A percentile compares a stretch with the other conserved stretches of the same genome.
These are phyloP conservation scores for Rosa hybrid DNA, from an alignment of 331 rosid genomes.

Conservation along the genomic window DNA sequence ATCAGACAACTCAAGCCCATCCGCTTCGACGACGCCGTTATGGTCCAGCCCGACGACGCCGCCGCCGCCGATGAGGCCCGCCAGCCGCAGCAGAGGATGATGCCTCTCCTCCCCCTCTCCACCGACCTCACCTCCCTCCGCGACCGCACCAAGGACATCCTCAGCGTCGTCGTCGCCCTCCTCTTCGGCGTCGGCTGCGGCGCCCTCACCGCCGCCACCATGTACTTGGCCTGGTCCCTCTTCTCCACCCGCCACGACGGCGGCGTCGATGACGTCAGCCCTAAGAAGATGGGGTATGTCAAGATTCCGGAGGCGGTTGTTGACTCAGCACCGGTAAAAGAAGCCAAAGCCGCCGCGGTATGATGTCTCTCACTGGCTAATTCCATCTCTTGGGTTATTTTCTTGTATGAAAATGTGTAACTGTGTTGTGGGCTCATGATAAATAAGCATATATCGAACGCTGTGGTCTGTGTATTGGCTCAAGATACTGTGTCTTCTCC, in stretches of 20 bases:
- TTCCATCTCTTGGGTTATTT: neutral
- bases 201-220: constrained; percentile 80
- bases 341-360: constrained; percentile 37
- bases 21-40: neutral
- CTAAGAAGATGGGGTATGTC: constrained; percentile 69
- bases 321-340: constrained; percentile 41
- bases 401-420: neutral
- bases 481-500: neutral
- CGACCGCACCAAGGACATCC: constrained; percentile 84
- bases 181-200: constrained; percentile 94
- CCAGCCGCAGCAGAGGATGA: neutral
- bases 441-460: constrained; percentile 9
- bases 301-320: constrained; percentile 53
- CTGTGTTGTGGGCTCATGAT: constrained; percentile 25
- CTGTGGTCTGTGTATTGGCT: constrained; percentile 20
- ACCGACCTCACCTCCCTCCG: constrained; percentile 74
- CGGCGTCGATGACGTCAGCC: constrained; percentile 35
- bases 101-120: constrained; percentile 24
- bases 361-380: neutral
- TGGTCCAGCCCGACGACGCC: neutral
- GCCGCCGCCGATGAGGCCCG: neutral
- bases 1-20: constrained; percentile 43
- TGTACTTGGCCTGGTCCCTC: constrained; percentile 84
- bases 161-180: constrained; percentile 81
- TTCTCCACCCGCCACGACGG: constrained; percentile 44